Conservation (phyloP, 2,329 filamentous ascomycete genomes). For the Colletotrichum lini region DNA sequence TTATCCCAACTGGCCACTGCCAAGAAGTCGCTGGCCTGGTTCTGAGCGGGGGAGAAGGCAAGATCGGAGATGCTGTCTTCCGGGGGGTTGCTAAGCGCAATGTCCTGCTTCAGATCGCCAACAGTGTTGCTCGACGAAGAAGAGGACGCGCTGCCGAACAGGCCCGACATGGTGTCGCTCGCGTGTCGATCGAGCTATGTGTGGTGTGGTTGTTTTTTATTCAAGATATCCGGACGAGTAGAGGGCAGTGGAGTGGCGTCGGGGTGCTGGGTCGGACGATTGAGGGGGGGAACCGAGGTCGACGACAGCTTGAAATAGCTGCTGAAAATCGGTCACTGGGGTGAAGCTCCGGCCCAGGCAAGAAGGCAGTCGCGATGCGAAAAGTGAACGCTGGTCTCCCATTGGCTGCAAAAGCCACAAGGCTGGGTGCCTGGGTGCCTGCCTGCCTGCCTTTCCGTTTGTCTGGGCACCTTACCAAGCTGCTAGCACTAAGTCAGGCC, state of each 20-base stretch:
- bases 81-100: slow-evolving; percentile 82
- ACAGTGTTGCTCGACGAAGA: slow-evolving; percentile 77
- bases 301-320: slow-evolving; percentile 31
- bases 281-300: background rate
- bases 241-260: background rate
- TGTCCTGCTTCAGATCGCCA: slow-evolving; percentile 92
- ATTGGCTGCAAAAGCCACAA: slow-evolving; percentile 40
- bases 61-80: slow-evolving; percentile 93
- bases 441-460: too few species aligned
- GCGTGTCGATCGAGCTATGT: slow-evolving; percentile 3
- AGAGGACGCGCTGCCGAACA: slow-evolving; percentile 70
- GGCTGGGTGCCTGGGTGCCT: slow-evolving; percentile 30
- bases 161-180: slow-evolving; percentile 70
- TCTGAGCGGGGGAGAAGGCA: slow-evolving; percentile 78
- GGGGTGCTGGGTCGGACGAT: too few species aligned
- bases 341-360: slow-evolving; percentile 26
- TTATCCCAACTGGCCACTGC: slow-evolving; percentile 97
- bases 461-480: slow-evolving; percentile 15
- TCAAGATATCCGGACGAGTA: too few species aligned
- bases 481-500: slow-evolving; percentile 19
- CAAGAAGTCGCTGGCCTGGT: slow-evolving; percentile 78
- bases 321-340: background rate
- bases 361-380: slow-evolving; percentile 41
- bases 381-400: slow-evolving; percentile 25
- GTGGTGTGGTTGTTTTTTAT: background rate